Evolutionary conservation across 176 grass and related monocot species (phyloP).

Genomic region (Luzula sylvatica): DNA sequence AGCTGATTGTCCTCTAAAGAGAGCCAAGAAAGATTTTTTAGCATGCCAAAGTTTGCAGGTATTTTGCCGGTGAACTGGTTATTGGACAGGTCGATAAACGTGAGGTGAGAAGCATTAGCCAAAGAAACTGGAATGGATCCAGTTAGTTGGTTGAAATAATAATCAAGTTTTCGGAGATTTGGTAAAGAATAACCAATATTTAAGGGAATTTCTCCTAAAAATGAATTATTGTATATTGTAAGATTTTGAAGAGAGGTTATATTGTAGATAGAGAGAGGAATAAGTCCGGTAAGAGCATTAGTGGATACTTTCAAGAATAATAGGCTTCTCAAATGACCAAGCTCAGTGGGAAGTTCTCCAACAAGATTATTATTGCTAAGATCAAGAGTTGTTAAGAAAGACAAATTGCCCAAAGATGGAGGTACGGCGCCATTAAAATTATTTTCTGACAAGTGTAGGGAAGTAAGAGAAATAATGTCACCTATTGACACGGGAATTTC

Average conservation of each 20-base stretch:
- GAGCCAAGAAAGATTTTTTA: slow-evolving; percentile 68
- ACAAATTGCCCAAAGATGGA: slow-evolving; percentile 36
- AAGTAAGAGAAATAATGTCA: slow-evolving; percentile 35
- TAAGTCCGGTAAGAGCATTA: slow-evolving; percentile 47
- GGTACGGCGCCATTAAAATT: slow-evolving; percentile 60
- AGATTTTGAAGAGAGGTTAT: slow-evolving; percentile 42
- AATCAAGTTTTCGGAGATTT: slow-evolving; percentile 44
- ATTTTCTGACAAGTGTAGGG: slow-evolving; percentile 66
- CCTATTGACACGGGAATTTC: slow-evolving; percentile 49
- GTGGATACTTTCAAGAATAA: slow-evolving; percentile 66
- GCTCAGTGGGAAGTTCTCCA: slow-evolving; percentile 49
- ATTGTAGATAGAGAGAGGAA: slow-evolving; percentile 58
- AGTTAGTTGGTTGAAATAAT: slow-evolving; percentile 58
- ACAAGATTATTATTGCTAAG: slow-evolving; percentile 68
- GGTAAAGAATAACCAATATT: slow-evolving; percentile 42
- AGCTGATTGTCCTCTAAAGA: slow-evolving; percentile 20
- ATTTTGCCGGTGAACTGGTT: slow-evolving; percentile 72
- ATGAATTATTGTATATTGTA: slow-evolving; percentile 43
- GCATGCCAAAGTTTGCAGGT: slow-evolving; percentile 57
- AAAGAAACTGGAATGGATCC: slow-evolving; percentile 49
- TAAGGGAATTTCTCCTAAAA: slow-evolving; percentile 54
- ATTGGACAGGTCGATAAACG: slow-evolving; percentile 50
- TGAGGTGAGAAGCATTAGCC: slow-evolving; percentile 33
- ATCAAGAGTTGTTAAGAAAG: slow-evolving; percentile 41
- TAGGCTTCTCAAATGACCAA: slow-evolving; percentile 55